Evolutionary conservation across 2,329 filamentous ascomycete genomes (phyloP).

Genomic region (Fusarium torulosum): DNA sequence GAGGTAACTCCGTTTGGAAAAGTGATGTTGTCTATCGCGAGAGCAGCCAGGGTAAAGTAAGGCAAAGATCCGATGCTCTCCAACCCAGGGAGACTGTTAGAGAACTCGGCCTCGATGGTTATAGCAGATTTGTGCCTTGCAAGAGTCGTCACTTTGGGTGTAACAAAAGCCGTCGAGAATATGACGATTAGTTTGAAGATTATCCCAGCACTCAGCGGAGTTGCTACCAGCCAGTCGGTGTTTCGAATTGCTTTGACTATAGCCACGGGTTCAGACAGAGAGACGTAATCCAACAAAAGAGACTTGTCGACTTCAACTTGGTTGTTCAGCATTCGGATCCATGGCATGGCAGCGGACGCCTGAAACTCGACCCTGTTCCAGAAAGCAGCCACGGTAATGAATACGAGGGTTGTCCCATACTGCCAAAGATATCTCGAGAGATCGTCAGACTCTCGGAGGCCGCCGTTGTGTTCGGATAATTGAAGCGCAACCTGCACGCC

Average conservation of each 20-base stretch:
- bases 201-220: conserved; percentile 45
- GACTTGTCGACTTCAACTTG: conserved; percentile 50
- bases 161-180: conserved; percentile 54
- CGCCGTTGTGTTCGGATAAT: conserved; percentile 50
- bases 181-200: conserved; percentile 53
- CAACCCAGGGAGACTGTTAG: conserved; percentile 45
- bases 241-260: conserved; percentile 50
- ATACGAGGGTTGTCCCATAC: conserved; percentile 52
- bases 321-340: conserved; percentile 52
- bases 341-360: conserved; percentile 54
- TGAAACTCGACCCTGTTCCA: conserved; percentile 58
- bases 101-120: conserved; percentile 48
- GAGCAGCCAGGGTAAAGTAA: conserved; percentile 52
- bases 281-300: conserved; percentile 55
- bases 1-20: conserved; percentile 52
- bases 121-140: conserved; percentile 44
- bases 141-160: conserved; percentile 49
- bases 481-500: conserved; percentile 50
- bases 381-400: conserved; percentile 50
- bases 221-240: conserved; percentile 53
- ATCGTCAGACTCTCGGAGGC: conserved; percentile 46
- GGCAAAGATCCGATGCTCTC: conserved; percentile 47
- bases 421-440: conserved; percentile 54
- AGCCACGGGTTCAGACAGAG: conserved; percentile 48
- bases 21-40: conserved; percentile 48